Evolutionary conservation across 768 basidiomycete species (phyloP).

Genomic region (Phallus indusiatus): DNA sequence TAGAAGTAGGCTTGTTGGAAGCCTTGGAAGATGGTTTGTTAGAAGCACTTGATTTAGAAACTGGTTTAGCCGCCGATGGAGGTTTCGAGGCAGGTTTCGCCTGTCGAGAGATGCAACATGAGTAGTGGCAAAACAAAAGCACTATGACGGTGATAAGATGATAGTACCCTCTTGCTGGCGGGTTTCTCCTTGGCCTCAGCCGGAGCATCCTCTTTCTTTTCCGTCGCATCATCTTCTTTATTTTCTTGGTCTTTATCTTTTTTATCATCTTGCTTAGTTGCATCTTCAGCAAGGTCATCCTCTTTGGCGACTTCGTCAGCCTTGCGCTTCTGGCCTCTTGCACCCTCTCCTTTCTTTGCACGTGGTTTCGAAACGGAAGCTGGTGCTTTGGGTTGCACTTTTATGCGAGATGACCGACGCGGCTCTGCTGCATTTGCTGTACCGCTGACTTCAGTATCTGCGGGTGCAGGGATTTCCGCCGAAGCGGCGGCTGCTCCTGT

Average conservation of each 20-base stretch:
- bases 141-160: neutral
- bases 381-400: conserved; percentile 2
- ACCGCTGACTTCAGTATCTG: neutral
- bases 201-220: neutral
- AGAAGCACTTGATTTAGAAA: neutral
- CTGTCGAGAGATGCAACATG: neutral
- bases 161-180: conserved; percentile 4
- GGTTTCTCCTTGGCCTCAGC: conserved; percentile 3
- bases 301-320: conserved; percentile 8
- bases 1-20: conserved; percentile 2
- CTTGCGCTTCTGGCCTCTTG: conserved; percentile 6
- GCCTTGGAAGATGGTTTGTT: conserved; percentile 4
- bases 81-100: conserved; percentile 1
- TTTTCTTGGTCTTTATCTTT: neutral
- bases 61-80: conserved; percentile 2
- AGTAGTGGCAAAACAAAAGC: neutral
- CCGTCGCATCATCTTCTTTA: neutral
- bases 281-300: neutral
- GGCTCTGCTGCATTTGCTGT: neutral
- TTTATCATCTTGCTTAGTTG: neutral
- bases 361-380: conserved; percentile 2
- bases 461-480: neutral
- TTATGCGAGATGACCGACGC: conserved; percentile 7
- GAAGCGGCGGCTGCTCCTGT: neutral
- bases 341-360: conserved; percentile 5